Evolutionary conservation across 805 yeast species (phyloP).

Genomic region (Barnettozyma pratensis): DNA sequence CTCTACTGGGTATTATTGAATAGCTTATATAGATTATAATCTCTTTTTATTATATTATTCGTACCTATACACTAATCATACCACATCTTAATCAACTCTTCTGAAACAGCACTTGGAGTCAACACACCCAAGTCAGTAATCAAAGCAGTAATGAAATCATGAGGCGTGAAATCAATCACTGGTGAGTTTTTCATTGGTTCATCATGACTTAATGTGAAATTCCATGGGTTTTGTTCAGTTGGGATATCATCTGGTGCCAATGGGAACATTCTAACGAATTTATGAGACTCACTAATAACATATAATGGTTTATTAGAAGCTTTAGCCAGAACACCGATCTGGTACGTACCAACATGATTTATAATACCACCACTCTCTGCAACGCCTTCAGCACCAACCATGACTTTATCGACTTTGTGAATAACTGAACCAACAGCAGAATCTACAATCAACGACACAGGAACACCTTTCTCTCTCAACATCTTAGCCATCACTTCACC

Average conservation of each 20-base stretch:
- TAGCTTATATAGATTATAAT: not conserved
- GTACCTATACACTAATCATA: conserved; percentile 52
- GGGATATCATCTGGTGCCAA: conserved; percentile 90
- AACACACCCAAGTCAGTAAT: conserved; percentile 95
- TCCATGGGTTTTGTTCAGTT: conserved; percentile 42
- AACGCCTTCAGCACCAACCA: conserved; percentile 98
- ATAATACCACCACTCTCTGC: conserved; percentile 98
- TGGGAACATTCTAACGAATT: conserved; percentile 94
- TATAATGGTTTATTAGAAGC: conserved; percentile 89
- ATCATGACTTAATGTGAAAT: conserved; percentile 33
- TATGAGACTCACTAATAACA: conserved; percentile 92
- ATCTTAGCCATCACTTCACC: conserved; percentile 68
- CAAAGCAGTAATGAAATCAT: conserved; percentile 89
- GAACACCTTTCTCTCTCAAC: conserved; percentile 68
- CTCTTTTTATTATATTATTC: no score
- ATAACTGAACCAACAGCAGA: conserved; percentile 91
- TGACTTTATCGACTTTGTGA: conserved; percentile 85
- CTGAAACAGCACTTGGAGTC: conserved; percentile 98
- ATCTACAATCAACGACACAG: conserved; percentile 84
- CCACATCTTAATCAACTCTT: conserved; percentile 97
- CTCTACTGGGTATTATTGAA: no score
- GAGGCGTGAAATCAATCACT: conserved; percentile 88
- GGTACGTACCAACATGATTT: conserved; percentile 91
- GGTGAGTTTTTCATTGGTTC: conserved; percentile 43
- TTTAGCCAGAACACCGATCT: conserved; percentile 88